Evolutionary conservation across 148 eudicot species (phyloP), one percentile per base, ranked within the genome.

Genomic region (Talinum fruticosum): DNA sequence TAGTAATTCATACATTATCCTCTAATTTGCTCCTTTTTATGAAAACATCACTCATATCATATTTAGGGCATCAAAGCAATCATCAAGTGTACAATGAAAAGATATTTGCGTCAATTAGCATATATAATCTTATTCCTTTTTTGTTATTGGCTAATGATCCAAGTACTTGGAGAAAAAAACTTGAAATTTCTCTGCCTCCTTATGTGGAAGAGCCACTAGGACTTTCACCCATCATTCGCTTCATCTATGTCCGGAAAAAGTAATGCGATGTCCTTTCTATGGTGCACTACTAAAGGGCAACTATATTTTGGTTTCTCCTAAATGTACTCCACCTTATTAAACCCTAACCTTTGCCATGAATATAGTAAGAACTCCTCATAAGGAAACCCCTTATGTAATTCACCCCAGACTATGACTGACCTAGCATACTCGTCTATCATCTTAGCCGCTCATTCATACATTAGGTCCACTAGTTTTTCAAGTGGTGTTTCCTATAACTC

Each of bases 341-440:
- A 89, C 85, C 98, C 98, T 79, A 94, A 53, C 69, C 94, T 86
- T 97, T 95, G 92, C 98, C 98, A 94, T 6, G 98, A 94, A 0
- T 97, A 90, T 10, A 94, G 69, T 54, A 92, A 75, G 61, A 94
- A 90, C 82, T 94, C 98, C 41, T 95, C 98, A 73, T 88, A 65
- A 0, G 95, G 95, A 29, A 92, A 88, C 75, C 97, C 97, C 75
- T 80, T 89, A 82, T 89, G 53, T 10, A 86, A 16, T 79, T 92
- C 95, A 24, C 92, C 93, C 96, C 97, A 90, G 37, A 92, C 98
- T 1, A 94, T 88, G 1, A 87, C 92, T 2, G 96, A 92, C 75
- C 91, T 75, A 0, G 92, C 96, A 28, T 94, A 94, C 78, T 90
- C 98, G 2, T 88, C 88, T 0, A 83, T 92, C 87, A 92, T 92